These are phyloP conservation scores for Globisporangium mamillatum DNA, from an alignment of 352 stramenopile species.

Conservation along the genomic window DNA sequence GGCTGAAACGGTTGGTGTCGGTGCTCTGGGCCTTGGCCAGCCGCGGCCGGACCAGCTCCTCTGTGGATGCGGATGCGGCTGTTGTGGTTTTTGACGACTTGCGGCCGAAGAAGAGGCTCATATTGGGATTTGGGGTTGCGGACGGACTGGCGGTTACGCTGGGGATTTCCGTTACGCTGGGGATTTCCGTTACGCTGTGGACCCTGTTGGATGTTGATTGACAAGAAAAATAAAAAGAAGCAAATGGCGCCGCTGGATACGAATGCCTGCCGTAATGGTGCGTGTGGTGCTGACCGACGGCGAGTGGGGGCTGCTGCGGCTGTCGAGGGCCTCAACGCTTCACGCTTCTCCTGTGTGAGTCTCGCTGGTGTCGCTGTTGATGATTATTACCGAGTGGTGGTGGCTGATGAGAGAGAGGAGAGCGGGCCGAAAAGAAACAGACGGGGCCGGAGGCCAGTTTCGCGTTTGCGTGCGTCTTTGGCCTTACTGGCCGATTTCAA, in stretches of 20 bases:
- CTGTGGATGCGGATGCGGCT: background rate
- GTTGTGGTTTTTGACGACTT: constrained; percentile 11
- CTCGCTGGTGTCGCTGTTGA: background rate
- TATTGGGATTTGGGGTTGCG: background rate
- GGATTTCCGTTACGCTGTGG: background rate
- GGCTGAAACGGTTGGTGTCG: constrained; percentile 4
- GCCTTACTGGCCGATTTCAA: background rate
- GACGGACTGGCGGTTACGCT: background rate
- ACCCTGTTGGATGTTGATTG: background rate
- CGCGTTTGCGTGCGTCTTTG: background rate
- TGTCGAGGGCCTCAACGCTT: constrained; percentile 2
- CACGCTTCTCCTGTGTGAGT: background rate
- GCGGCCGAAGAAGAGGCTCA: constrained; percentile 15
- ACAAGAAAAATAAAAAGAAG: background rate
- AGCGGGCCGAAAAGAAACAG: background rate
- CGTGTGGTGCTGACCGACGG: background rate
- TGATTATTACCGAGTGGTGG: background rate
- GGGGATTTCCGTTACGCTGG: background rate
- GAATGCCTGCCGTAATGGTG: background rate
- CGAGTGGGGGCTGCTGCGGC: background rate
- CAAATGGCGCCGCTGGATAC: background rate
- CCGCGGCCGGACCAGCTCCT: constrained; percentile 1
- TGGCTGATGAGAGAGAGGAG: background rate
- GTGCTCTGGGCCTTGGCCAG: constrained; percentile 11
- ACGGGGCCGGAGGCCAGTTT: background rate